These are phyloP conservation scores for Ammopiptanthus mongolicus DNA, from an alignment of 306 rosid genomes.

Conservation along the genomic window DNA sequence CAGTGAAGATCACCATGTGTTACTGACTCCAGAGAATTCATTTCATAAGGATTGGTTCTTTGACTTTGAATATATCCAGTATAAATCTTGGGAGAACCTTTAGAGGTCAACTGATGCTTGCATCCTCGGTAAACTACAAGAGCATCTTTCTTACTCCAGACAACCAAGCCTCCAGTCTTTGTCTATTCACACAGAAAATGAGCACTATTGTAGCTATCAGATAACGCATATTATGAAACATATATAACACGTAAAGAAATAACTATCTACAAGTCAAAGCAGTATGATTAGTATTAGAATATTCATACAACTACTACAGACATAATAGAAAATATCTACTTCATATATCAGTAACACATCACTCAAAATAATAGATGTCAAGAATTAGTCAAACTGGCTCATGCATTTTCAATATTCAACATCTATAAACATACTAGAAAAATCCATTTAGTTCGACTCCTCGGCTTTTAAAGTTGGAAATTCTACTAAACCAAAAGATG, in stretches of 20 bases:
- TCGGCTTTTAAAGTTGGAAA: not conserved
- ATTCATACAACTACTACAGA: not conserved
- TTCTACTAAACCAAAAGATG: not conserved
- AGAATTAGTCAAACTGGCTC: not conserved
- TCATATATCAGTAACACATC: constrained; percentile 1
- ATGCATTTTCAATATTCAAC: not conserved
- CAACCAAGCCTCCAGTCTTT: constrained; percentile 87
- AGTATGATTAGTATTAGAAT: not conserved
- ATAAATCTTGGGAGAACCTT: constrained; percentile 23
- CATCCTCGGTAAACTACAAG: constrained; percentile 71
- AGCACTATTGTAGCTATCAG: constrained; percentile 18
- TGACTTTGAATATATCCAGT: constrained; percentile 14
- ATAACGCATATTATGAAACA: not conserved
- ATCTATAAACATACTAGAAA: not conserved
- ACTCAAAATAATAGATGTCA: not conserved
- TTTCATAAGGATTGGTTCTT: constrained; percentile 15
- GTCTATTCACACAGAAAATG: constrained; percentile 39
- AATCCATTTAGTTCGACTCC: not conserved
- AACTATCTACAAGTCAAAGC: constrained; percentile 5
- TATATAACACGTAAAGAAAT: not conserved
- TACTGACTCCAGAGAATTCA: constrained; percentile 22
- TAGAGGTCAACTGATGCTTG: constrained; percentile 28
- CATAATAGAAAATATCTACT: not conserved
- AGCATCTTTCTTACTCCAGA: constrained; percentile 61
- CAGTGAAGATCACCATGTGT: constrained; percentile 2